Percentiles rank a stretch among this genome's conserved stretches.
phyloP scores from a whole-genome alignment of 23 red algal genomes.

The Porphyridium purpureum region DNA sequence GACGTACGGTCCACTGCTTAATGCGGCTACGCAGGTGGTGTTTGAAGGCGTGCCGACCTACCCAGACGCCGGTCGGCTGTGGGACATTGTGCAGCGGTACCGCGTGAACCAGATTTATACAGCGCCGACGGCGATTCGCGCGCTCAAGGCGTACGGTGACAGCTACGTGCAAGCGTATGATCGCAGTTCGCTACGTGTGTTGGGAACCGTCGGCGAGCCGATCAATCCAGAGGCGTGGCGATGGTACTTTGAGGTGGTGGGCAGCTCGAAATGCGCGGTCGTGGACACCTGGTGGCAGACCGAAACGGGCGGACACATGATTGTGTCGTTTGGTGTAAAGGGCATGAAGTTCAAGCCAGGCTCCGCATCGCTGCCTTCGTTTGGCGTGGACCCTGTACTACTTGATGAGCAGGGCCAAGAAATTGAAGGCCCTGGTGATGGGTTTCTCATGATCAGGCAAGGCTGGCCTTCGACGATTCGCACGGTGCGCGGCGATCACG shows the following conservation, averaged over 20 bases:
- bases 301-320: conserved; percentile 79
- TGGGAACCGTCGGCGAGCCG: conserved; percentile 94
- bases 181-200: conserved; percentile 35
- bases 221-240: conserved; percentile 96
- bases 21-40: conserved; percentile 84
- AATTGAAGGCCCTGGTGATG: conserved; percentile 44
- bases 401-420: conserved; percentile 71
- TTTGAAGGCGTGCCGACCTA: conserved; percentile 90
- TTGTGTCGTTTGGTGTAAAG: conserved; percentile 62
- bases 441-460: conserved; percentile 53
- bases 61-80: conserved; percentile 64
- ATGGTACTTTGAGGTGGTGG: conserved; percentile 91
- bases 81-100: conserved; percentile 82
- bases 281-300: conserved; percentile 99
- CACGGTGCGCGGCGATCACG: conserved; percentile 80
- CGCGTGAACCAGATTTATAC: conserved; percentile 79
- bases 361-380: conserved; percentile 73
- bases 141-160: conserved; percentile 60
- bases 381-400: conserved; percentile 63
- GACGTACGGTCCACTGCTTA: conserved; percentile 87
- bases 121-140: conserved; percentile 85
- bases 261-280: conserved; percentile 45
- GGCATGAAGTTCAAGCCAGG: conserved; percentile 73
- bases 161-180: conserved; percentile 39
- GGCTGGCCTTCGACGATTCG: conserved; percentile 83